Percentiles rank a stretch among this genome's conserved stretches.
phyloP scores from a whole-genome alignment of 2,329 filamentous ascomycete species.

The Diaporthe nobilis region DNA sequence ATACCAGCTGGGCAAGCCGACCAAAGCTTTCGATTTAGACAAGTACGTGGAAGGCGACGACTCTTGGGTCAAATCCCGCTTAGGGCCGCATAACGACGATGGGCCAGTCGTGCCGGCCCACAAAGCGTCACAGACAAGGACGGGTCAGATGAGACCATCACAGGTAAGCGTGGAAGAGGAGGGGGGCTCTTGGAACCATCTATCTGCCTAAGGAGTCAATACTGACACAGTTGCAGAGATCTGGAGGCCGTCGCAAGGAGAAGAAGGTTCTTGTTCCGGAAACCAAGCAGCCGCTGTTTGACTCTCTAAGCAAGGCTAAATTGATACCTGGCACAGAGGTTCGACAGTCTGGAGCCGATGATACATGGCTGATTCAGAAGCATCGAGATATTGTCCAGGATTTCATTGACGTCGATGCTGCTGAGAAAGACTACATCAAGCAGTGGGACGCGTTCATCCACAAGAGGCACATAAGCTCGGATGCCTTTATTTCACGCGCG shows the following conservation, averaged over 20 bases:
- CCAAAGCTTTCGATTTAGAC: constrained; percentile 61
- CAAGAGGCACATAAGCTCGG: constrained; percentile 64
- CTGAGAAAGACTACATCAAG: constrained; percentile 71
- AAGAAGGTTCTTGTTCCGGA: constrained; percentile 62
- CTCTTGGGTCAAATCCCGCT: constrained; percentile 60
- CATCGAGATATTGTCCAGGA: constrained; percentile 71
- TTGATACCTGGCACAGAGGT: constrained; percentile 65
- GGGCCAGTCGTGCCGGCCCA: constrained; percentile 13
- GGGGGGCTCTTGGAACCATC: background rate
- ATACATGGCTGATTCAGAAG: constrained; percentile 70
- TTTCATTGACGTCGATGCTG: constrained; percentile 67
- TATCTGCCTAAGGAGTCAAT: too few relatives aligned
- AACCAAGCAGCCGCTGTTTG: constrained; percentile 68
- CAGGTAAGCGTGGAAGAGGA: constrained; percentile 29
- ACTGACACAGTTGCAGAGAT: constrained; percentile 34
- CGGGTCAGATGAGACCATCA: background rate
- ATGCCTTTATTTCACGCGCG: constrained; percentile 65
- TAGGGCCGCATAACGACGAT: constrained; percentile 55
- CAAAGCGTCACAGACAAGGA: constrained; percentile 33
- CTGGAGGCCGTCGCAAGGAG: constrained; percentile 43
- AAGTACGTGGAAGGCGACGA: constrained; percentile 61
- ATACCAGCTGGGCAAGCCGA: constrained; percentile 59
- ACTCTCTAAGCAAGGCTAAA: constrained; percentile 68
- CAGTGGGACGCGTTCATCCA: constrained; percentile 72
- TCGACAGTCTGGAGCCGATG: constrained; percentile 60